phyloP scores from a whole-genome alignment of 2,329 filamentous ascomycete species.

The Fusarium denticulatum region DNA sequence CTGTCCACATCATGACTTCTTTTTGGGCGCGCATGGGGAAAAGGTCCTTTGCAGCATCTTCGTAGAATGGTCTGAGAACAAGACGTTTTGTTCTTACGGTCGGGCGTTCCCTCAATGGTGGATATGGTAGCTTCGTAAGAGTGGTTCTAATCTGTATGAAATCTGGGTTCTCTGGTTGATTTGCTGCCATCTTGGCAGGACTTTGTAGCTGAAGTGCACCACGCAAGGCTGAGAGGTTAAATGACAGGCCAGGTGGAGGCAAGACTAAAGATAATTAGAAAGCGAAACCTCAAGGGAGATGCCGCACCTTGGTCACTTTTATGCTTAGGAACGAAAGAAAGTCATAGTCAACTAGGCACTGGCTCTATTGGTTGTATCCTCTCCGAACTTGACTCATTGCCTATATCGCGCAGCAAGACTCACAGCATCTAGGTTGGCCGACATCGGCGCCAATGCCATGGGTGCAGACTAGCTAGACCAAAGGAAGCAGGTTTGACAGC shows the following conservation, averaged over 20 bases:
- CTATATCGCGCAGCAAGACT: not conserved
- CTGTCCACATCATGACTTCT: slow-evolving; percentile 16
- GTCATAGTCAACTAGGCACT: too few species aligned
- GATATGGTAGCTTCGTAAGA: not conserved
- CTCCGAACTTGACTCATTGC: not conserved
- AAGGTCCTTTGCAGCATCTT: not conserved
- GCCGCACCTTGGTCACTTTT: fast-evolving
- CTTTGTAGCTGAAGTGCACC: fast-evolving
- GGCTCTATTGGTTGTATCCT: not conserved
- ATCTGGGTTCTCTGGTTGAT: not conserved
- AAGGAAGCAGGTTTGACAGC: not conserved
- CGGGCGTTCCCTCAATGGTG: not conserved
- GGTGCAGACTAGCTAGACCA: not conserved
- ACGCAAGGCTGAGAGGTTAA: fast-evolving
- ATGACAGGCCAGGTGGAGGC: fast-evolving
- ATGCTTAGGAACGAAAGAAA: fast-evolving
- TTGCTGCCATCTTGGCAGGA: not conserved
- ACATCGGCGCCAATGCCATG: not conserved
- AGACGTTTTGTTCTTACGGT: not conserved
- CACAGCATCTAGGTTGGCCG: not conserved
- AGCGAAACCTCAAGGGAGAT: fast-evolving
- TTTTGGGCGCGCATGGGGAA: slow-evolving; percentile 3
- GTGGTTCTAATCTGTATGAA: slow-evolving; percentile 2
- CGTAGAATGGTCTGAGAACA: not conserved
- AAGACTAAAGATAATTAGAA: fast-evolving